Base-by-base conservation (phyloP, 176 grass and related monocot species). In the Poa pratensis region DNA sequence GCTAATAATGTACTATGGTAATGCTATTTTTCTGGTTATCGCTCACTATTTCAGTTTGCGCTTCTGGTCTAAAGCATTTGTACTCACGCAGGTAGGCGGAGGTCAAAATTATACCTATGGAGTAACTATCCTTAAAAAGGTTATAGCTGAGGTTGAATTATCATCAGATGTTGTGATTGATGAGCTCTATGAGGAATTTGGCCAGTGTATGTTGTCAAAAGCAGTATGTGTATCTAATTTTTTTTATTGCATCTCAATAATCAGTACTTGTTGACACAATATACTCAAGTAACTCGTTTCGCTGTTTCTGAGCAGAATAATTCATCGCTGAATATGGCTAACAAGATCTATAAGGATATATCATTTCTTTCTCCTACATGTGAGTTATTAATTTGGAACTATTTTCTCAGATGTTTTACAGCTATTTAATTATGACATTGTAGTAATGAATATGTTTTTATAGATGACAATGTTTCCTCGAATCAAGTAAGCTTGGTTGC, bases 171-270 rank as follows among this genome's bases (percentile, higher is more conserved):
- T 64, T 87, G 91, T 90, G 17, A 89, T 78, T 68, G 96, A 98
- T 81, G 88, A 30, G 40, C 60, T 98, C 24, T 98, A 98, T 79
- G 96, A 98, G 85, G 88, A 94, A 80, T 83, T 98, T 71, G 77
- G 87, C 24, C 70, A 80, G 65, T 91, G 68, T 72, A 87, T 98
- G 81, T 86, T 82, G 45, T 65, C 46, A 57, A 78, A 88, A 83
- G 30, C 75, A 83, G 96, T 94, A 95, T 72, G 51, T 89, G 34
- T 20, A 80, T 46, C 70, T 75, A 12, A 49, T 82, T 63, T 35
- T 72, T 43, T 72, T 9, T 77, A 39, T 7, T 72, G 55, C 77
- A 65, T 28, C 18, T 82, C 5, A 59, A 18, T 84, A 61, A 0
- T 43, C 49, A 0, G 14, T 82, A 62, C 50, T 46, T 34, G 1